Evolutionary conservation across 2,329 filamentous ascomycete genomes (phyloP), one percentile per base, ranked within the genome.

Genomic region (Keithomyces neogunnii): DNA sequence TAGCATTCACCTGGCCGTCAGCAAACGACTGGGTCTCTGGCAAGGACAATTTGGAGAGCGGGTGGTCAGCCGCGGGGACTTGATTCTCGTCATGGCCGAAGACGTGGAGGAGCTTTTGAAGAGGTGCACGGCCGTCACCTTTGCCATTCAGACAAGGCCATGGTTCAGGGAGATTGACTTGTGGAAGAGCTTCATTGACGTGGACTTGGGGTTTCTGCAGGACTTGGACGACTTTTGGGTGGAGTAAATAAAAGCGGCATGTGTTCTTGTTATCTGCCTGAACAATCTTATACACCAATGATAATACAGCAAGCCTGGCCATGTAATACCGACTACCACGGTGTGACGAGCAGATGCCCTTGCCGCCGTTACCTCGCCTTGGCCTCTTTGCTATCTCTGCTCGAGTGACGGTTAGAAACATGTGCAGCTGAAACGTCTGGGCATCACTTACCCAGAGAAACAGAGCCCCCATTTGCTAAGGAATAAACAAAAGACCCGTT

Each of bases 181-280:
- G 6, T 63, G 57, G 56, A 63, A 63, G 59, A 64, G 61, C 33
- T 65, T 63, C 30, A 49, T 64, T 0, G 61, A 65, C 42, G 60
- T 64, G 6, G 57, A 57, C 5, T 28, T 61, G 33, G 56, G 51
- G 1, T 53, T 64, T 38, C 5, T 65, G 4, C 36, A 52, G 8
- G 46, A 47, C 0, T 47, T 63, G 32, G 59, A 62, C 26, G 11
- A 49, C 1, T 53, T 48, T 11, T 65, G 58, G 56, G 8, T 61
- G n/a, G 58, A 64, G 26, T 62, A 29, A 50, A 39, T 13, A 19
- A 35, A 2, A 2, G 5, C 33, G 33, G 10, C 10, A 35, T 35
- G 2, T 35, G 19, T 19, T 19, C 1, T 19, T 19, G 19, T 19
- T 19, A 19, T 19, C 1, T 19, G 19, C 19, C 19, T 1, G 19